Evolutionary conservation across 352 stramenopile genomes (phyloP).

Genomic region (Phytophthora melonis): DNA sequence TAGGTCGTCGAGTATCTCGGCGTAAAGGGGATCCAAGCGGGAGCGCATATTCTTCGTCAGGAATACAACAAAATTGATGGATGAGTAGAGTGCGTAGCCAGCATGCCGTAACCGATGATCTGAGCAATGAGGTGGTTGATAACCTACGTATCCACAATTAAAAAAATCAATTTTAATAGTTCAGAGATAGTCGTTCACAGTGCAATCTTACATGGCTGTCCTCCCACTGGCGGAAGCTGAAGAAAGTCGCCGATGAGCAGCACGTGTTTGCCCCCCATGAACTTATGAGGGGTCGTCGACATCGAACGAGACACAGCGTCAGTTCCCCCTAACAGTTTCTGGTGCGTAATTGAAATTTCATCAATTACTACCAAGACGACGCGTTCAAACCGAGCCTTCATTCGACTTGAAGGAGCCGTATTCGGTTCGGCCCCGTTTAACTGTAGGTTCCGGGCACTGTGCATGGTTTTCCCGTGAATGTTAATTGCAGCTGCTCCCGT

Average conservation of each 20-base stretch:
- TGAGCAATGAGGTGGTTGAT: too few relatives aligned
- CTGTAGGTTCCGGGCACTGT: constrained; percentile 21
- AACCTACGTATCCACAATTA: too few relatives aligned
- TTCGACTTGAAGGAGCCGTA: constrained; percentile 12
- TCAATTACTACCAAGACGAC: constrained; percentile 36
- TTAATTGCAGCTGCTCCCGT: constrained; percentile 20
- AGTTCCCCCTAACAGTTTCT: constrained; percentile 26
- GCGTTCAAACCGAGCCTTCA: constrained; percentile 20
- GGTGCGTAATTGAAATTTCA: constrained; percentile 39
- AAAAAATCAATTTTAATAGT: too few relatives aligned
- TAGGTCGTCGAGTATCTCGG: too few relatives aligned
- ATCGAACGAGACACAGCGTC: constrained; percentile 17
- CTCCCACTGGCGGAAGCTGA: constrained; percentile 28
- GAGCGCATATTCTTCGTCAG: too few relatives aligned
- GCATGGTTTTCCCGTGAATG: constrained; percentile 9
- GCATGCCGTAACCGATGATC: too few relatives aligned
- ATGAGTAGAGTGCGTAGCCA: too few relatives aligned
- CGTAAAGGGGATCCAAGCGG: too few relatives aligned
- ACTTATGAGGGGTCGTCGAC: neutral
- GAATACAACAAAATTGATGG: too few relatives aligned
- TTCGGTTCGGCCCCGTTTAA: constrained; percentile 6
- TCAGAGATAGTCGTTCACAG: too few relatives aligned
- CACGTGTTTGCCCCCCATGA: constrained; percentile 41
- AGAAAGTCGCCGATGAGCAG: constrained; percentile 34
- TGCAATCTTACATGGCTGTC: constrained; percentile 20